A percentile compares a stretch with the other conserved stretches of the same genome.
These are phyloP conservation scores for Penicillium sp. DNA, from an alignment of 2,329 filamentous ascomycete species.

Conservation along the genomic window DNA sequence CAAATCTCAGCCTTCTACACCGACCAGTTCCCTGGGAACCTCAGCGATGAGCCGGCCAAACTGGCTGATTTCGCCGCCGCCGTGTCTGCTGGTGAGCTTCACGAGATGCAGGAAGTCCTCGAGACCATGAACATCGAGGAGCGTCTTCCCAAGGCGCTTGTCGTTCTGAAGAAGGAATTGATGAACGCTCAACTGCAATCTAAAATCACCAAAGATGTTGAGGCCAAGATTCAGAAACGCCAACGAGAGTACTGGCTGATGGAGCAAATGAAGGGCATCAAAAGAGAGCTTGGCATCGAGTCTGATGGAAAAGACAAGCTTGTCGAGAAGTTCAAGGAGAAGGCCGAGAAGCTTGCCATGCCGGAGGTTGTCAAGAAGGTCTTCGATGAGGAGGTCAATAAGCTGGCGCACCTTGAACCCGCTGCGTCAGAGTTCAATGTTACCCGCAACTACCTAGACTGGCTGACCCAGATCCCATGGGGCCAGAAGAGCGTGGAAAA, in stretches of 20 bases:
- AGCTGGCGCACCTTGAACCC: conserved; percentile 89
- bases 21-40: conserved; percentile 89
- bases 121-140: conserved; percentile 88
- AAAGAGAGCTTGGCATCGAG: conserved; percentile 90
- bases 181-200: conserved; percentile 97
- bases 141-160: conserved; percentile 82
- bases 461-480: conserved; percentile 98
- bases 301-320: conserved; percentile 98
- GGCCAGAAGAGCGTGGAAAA: conserved; percentile 93
- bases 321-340: conserved; percentile 95
- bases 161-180: conserved; percentile 93
- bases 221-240: conserved; percentile 93
- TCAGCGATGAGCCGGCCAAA: conserved; percentile 90
- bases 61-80: conserved; percentile 95
- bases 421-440: conserved; percentile 98
- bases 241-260: conserved; percentile 98
- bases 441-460: conserved; percentile 95
- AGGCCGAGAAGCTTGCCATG: conserved; percentile 90
- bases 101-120: conserved; percentile 87
- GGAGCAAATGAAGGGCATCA: conserved; percentile 99
- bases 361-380: conserved; percentile 94
- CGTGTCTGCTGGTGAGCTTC: conserved; percentile 87
- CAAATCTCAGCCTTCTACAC: conserved; percentile 97
- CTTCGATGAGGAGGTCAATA: conserved; percentile 97
- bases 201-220: conserved; percentile 97